A percentile compares a stretch with the other conserved stretches of the same genome.
These are phyloP conservation scores for Solanum acaule DNA, from an alignment of 257 asterid species.

Conservation along the genomic window DNA sequence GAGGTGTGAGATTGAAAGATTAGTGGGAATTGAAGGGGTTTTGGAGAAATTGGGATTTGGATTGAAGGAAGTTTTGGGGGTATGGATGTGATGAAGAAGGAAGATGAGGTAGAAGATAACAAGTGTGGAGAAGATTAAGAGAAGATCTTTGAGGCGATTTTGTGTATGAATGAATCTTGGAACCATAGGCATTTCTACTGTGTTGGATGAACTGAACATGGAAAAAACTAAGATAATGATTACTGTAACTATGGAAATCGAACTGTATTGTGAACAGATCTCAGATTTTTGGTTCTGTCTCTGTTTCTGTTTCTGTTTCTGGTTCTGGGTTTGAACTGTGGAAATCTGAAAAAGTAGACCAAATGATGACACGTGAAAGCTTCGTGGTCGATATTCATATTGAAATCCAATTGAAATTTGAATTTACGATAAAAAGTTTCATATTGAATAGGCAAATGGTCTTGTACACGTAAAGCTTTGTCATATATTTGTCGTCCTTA, in stretches of 20 bases:
- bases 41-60: constrained; percentile 12
- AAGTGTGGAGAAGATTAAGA: constrained; percentile 43
- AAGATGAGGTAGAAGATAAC: constrained; percentile 36
- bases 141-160: constrained; percentile 30
- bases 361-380: not conserved
- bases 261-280: not conserved
- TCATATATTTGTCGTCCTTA: no score
- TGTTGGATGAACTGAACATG: not conserved
- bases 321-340: not conserved
- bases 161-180: constrained; percentile 18
- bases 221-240: not conserved
- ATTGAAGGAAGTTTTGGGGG: constrained; percentile 5
- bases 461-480: no score
- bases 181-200: constrained; percentile 17
- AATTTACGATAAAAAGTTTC: no score
- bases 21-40: not conserved
- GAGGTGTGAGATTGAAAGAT: constrained; percentile 28
- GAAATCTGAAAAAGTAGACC: not conserved
- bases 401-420: no score
- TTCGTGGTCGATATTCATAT: rapidly evolving
- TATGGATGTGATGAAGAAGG: constrained; percentile 29
- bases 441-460: no score
- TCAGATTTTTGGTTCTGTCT: not conserved
- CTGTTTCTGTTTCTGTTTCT: not conserved
- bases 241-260: not conserved